These are phyloP conservation scores for Saprolegnia diclina DNA, from an alignment of 352 stramenopile genomes.

Conservation along the genomic window DNA sequence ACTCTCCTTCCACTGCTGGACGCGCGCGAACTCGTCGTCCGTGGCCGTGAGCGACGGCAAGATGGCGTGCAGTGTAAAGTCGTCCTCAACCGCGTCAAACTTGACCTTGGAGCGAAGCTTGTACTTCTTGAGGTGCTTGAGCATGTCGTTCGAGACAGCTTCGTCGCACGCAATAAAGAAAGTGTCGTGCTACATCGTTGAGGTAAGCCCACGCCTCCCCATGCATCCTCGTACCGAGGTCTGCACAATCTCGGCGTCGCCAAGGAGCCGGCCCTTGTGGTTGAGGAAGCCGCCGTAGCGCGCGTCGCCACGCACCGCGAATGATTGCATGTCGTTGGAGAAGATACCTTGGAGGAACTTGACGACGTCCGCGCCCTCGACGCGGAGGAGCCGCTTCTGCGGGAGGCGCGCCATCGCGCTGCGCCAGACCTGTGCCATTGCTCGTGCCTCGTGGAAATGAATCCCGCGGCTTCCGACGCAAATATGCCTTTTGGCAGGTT, in stretches of 20 bases:
- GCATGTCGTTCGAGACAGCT: constrained; percentile 43
- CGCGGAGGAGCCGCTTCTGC: constrained; percentile 54
- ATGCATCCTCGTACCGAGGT: constrained; percentile 34
- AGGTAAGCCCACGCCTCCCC: neutral
- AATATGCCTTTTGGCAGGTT: constrained; percentile 1
- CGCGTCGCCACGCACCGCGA: constrained; percentile 46
- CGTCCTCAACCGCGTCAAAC: constrained; percentile 62
- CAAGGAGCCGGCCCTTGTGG: constrained; percentile 69
- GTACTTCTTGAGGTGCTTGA: constrained; percentile 85
- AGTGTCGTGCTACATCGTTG: constrained; percentile 39
- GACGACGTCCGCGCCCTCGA: constrained; percentile 59
- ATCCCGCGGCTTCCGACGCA: neutral
- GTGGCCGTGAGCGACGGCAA: constrained; percentile 35
- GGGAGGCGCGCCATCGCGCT: constrained; percentile 45
- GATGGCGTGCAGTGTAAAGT: constrained; percentile 41
- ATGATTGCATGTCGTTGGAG: constrained; percentile 76
- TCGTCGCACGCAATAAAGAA: constrained; percentile 73
- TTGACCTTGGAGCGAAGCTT: constrained; percentile 80
- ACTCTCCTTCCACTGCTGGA: neutral
- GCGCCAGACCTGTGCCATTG: neutral
- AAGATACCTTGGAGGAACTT: constrained; percentile 77
- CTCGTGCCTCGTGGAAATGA: neutral
- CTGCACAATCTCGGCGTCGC: constrained; percentile 71
- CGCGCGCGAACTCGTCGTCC: neutral
- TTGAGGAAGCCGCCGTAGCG: constrained; percentile 77